These are phyloP conservation scores for Picea mariana DNA, from an alignment of 83 land plant species.

Conservation along the genomic window DNA sequence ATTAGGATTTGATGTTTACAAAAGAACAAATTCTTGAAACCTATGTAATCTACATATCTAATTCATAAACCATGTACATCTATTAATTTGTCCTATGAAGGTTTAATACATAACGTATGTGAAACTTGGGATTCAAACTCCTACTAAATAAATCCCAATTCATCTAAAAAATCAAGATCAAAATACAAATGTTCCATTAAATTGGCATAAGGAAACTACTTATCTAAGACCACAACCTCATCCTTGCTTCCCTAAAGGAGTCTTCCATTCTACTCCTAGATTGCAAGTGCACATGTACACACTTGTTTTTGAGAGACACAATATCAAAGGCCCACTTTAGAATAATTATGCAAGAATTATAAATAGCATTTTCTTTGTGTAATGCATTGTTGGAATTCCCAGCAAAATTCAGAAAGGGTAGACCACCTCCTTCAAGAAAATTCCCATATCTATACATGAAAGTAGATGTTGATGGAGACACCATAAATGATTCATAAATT, in stretches of 20 bases:
- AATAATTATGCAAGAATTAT: conserved; percentile 80
- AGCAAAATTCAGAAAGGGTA: conserved; percentile 27
- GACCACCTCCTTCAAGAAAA: conserved; percentile 51
- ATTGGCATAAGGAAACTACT: background rate
- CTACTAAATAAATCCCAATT: background rate
- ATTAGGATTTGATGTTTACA: too few relatives aligned
- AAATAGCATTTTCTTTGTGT: conserved; percentile 66
- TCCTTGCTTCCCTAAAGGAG: background rate
- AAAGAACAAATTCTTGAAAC: too few relatives aligned
- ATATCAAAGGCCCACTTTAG: conserved; percentile 89
- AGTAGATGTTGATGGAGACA: conserved; percentile 89
- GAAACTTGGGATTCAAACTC: background rate
- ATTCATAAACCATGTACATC: too few relatives aligned
- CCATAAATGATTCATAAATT: conserved; percentile 98
- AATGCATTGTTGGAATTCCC: conserved; percentile 29
- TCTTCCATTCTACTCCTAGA: background rate
- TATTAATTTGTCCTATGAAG: background rate
- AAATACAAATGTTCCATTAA: background rate
- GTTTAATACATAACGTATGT: background rate
- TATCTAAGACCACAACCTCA: background rate
- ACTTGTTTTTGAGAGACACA: conserved; percentile 94
- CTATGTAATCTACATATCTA: too few relatives aligned
- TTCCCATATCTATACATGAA: conserved; percentile 81
- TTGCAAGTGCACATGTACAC: background rate
- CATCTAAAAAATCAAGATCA: background rate